Evolutionary conservation across 306 rosid genomes (phyloP), one percentile per base, ranked within the genome.

Genomic region (Ceratonia siliqua): DNA sequence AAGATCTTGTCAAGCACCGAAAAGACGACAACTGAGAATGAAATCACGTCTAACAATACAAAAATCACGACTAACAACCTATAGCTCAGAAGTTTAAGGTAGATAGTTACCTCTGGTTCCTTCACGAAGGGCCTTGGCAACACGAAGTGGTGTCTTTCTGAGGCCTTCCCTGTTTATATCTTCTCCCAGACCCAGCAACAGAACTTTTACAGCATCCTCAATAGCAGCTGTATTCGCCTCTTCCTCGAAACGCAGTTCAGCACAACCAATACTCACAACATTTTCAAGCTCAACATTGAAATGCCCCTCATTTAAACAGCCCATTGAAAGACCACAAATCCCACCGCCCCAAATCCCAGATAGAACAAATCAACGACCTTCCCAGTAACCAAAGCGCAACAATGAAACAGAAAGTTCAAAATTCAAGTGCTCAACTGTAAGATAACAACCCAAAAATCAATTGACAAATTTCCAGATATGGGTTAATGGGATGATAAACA

Each of bases 111-210:
- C 99, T 85, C 70, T 89, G 24, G 99, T 95, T 82, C 99, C 99
- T 79, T 95, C 92, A 58, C 90, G 80, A 50, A 95, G 93, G 48
- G 99, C 96, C 80, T 95, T 92, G 17, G 99, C 98, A 71, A 95
- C 98, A 36, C 97, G 97, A 68, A 86, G 82, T 50, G 99, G 99
- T 22, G 97, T 95, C 82, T 90, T 95, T 73, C 72, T 81, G 45
- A 95, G 61, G 65, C 99, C 98, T 75, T 95, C 98, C 70, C 99
- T 85, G 74, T 89, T 85, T 39, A 87, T 66, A 79, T 95, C 98
- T 73, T 95, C 98, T 13, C 92, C 93, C 5, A 95, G 82, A 75
- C 98, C 99, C 45, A 66, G 80, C 85, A 95, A 80, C 71, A 95
- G 81, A 89, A 89, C 89, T 87, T 82, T 90, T 15, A 94, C 93